Evolutionary conservation across 2,329 filamentous ascomycete genomes (phyloP), one percentile per base, ranked within the genome.

Genomic region (Neonectria punicea): DNA sequence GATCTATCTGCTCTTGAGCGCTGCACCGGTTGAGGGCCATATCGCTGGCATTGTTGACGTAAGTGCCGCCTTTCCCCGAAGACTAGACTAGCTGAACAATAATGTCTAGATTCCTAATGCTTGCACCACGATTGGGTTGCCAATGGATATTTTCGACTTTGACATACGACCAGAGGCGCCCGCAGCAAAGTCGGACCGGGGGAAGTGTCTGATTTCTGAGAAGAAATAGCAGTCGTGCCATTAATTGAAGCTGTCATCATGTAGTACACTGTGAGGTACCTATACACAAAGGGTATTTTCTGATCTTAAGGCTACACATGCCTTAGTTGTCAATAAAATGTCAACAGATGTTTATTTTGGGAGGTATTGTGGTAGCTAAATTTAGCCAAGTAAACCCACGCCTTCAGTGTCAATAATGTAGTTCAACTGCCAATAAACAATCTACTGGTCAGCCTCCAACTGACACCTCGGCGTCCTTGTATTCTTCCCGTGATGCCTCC

Each of bases 91-190:
- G 25, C 22, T 32, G 20, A 58, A 14, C 28, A 14, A 1, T n/a
- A 16, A 25, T 18, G 44, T 49, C 20, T 61, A 65, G 62, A 93
- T 97, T 53, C 94, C 94, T 0, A 97, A 97, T 76, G 93, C 92
- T 0, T 97, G 94, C 76, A 97, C 94, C 4, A 97, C 94, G 0
- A 83, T 97, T 64, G 94, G 93, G 0, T 77, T 97, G 58, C 94
- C 94, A 1, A 93, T 97, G 85, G 94, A 97, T 80, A 97, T 98
- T 58, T 98, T 98, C 74, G 93, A 96, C 75, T 97, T 98, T 79
- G 94, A 97, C 76, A 95, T 97, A 70, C 87, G 89, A 51, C 93
- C 93, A 85, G 61, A 84, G 83, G 5, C 83, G 10, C 69, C 85
- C 7, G 87, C 86, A 9, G 67, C 67, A 20, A 73, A 69, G 62